Percentiles rank a stretch among this genome's conserved stretches.
Conservation (phyloP, 768 basidiomycete genomes). For the Termitomyces sp. region DNA sequence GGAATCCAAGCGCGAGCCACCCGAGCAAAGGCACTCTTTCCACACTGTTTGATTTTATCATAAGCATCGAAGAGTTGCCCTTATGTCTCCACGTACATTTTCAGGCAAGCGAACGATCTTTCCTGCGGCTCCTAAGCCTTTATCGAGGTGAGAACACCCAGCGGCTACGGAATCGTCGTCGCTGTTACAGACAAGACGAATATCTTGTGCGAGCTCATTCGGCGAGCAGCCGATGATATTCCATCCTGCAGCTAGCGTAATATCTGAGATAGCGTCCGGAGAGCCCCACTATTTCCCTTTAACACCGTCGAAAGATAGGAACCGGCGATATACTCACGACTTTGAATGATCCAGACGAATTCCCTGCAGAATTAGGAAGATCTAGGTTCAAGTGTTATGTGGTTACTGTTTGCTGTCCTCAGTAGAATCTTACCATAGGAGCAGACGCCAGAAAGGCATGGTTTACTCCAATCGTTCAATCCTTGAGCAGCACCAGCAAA, state of each 20-base stretch:
- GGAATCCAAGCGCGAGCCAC: slow-evolving; percentile 36
- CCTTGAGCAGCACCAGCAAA: slow-evolving; percentile 19
- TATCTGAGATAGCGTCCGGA: slow-evolving; percentile 32
- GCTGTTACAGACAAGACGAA: slow-evolving; percentile 41
- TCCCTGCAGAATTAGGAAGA: slow-evolving; percentile 23
- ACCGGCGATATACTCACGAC: slow-evolving; percentile 23
- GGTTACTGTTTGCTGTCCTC: not conserved
- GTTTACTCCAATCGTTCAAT: slow-evolving; percentile 39
- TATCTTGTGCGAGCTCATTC: slow-evolving; percentile 35
- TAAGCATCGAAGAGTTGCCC: not conserved
- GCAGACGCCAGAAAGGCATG: slow-evolving; percentile 33
- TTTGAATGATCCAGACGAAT: slow-evolving; percentile 33
- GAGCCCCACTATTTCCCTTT: slow-evolving; percentile 29
- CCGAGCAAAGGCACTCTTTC: slow-evolving; percentile 34
- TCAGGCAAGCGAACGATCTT: slow-evolving; percentile 52
- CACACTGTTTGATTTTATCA: slow-evolving; percentile 25
- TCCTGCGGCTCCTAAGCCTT: slow-evolving; percentile 33
- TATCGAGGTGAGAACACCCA: slow-evolving; percentile 36
- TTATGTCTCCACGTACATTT: slow-evolving; percentile 18
- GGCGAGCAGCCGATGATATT: slow-evolving; percentile 41
- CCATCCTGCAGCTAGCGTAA: slow-evolving; percentile 50
- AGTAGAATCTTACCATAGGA: slow-evolving; percentile 25
- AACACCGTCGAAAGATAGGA: not conserved
- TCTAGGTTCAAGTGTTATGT: slow-evolving; percentile 14
- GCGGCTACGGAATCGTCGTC: slow-evolving; percentile 21